A percentile compares a stretch with the other conserved stretches of the same genome.
phyloP scores from a whole-genome alignment of 352 stramenopile genomes.

The Discostella stelligera region DNA sequence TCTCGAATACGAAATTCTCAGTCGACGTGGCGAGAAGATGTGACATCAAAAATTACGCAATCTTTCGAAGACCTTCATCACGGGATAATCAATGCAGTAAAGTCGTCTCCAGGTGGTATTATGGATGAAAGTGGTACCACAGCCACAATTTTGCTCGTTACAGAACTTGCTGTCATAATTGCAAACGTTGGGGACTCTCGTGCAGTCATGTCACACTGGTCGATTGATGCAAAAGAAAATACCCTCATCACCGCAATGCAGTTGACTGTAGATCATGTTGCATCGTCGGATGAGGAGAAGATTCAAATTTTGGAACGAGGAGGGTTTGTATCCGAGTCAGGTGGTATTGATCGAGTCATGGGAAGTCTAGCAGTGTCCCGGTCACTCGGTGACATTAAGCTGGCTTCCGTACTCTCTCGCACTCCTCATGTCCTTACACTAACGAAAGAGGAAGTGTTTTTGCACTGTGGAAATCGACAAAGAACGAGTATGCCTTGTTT shows the following conservation, averaged over 20 bases:
- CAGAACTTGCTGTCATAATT: constrained; percentile 64
- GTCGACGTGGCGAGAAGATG: constrained; percentile 48
- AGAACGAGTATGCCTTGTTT: constrained; percentile 80
- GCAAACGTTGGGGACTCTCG: constrained; percentile 78
- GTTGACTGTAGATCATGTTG: constrained; percentile 75
- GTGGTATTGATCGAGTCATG: constrained; percentile 85
- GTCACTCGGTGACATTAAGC: constrained; percentile 88
- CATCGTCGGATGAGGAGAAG: constrained; percentile 59
- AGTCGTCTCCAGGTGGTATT: constrained; percentile 31
- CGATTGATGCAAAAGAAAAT: constrained; percentile 22
- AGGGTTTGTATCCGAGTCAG: constrained; percentile 56
- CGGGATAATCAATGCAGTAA: constrained; percentile 57
- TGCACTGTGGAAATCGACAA: constrained; percentile 37
- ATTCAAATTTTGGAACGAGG: constrained; percentile 51
- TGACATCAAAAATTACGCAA: constrained; percentile 47
- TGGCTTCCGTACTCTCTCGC: constrained; percentile 85
- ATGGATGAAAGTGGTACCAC: constrained; percentile 79
- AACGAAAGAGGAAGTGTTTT: constrained; percentile 54
- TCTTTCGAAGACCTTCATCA: constrained; percentile 67
- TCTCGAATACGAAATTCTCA: constrained; percentile 14
- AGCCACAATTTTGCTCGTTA: constrained; percentile 70
- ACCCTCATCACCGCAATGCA: constrained; percentile 34
- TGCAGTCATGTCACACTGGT: constrained; percentile 64
- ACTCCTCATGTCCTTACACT: constrained; percentile 84
- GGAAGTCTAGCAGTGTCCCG: constrained; percentile 89